These are phyloP conservation scores for Fusarium pininemorale DNA, from an alignment of 2,329 filamentous ascomycete genomes.

Conservation along the genomic window DNA sequence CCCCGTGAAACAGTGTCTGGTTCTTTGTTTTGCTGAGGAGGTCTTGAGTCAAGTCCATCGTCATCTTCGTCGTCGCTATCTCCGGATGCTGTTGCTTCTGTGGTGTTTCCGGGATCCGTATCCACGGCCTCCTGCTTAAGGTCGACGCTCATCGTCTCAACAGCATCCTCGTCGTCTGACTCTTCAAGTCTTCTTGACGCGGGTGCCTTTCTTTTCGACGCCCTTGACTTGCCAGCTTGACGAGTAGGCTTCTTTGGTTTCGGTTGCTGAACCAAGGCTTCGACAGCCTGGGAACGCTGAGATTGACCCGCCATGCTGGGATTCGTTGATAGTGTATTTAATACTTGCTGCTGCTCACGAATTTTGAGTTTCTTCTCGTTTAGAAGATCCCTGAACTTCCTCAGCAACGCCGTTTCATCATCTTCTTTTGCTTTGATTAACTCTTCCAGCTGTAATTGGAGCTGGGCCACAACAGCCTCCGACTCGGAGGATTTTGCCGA, in stretches of 20 bases:
- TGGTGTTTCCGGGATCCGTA: constrained; percentile 52
- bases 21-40: constrained; percentile 4
- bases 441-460: constrained; percentile 72
- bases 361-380: constrained; percentile 87
- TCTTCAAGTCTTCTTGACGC: constrained; percentile 51
- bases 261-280: constrained; percentile 12
- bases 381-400: constrained; percentile 74
- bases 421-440: constrained; percentile 72
- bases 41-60: constrained; percentile 25
- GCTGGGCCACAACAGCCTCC: constrained; percentile 64
- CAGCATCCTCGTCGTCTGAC: constrained; percentile 52
- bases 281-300: constrained; percentile 38
- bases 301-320: constrained; percentile 43
- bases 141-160: constrained; percentile 63
- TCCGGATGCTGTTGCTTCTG: constrained; percentile 53
- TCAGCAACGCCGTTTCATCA: constrained; percentile 72
- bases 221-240: constrained; percentile 50
- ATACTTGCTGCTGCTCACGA: constrained; percentile 72
- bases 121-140: constrained; percentile 49
- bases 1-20: not conserved
- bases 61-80: constrained; percentile 56
- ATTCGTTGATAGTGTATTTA: constrained; percentile 59
- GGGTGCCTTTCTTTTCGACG: constrained; percentile 61
- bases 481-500: constrained; percentile 57
- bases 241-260: constrained; percentile 39